A percentile compares a stretch with the other conserved stretches of the same genome.
Conservation (phyloP, 202 grass and related monocot genomes). For the Eragrostis tef region DNA sequence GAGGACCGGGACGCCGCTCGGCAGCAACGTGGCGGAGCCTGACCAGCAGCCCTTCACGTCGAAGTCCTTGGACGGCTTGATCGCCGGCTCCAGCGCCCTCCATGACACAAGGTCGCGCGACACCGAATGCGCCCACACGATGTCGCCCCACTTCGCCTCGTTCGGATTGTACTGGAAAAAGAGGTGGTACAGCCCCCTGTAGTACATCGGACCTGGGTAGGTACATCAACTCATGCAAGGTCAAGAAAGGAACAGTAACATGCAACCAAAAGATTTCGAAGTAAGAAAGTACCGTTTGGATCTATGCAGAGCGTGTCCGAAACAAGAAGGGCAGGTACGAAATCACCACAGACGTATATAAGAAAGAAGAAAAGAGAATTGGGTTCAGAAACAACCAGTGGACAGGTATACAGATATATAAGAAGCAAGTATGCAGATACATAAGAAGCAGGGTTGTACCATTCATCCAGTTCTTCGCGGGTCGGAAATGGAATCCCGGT, state of each 20-base stretch:
- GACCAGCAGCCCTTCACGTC: conserved; percentile 75
- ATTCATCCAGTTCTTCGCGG: conserved; percentile 60
- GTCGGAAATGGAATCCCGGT: conserved; percentile 70
- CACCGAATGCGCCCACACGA: conserved; percentile 68
- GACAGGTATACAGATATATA: too few relatives aligned
- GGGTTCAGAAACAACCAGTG: too few relatives aligned
- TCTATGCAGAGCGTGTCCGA: too few relatives aligned
- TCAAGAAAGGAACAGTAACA: too few relatives aligned
- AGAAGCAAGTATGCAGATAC: too few relatives aligned
- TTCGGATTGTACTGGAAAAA: conserved; percentile 78
- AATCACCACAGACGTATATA: too few relatives aligned
- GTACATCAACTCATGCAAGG: too few relatives aligned
- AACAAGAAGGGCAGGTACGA: too few relatives aligned
- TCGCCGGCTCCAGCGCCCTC: conserved; percentile 50
- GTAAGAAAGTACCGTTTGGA: conserved; percentile 40
- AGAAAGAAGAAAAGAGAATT: too few relatives aligned
- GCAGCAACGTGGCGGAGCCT: conserved; percentile 63
- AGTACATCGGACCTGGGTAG: conserved; percentile 51
- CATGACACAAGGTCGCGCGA: conserved; percentile 64
- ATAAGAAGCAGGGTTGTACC: conserved; percentile 21
- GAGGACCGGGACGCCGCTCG: conserved; percentile 46
- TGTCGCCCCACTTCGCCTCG: conserved; percentile 65
- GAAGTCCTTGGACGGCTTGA: conserved; percentile 53
- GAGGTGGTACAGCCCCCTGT: conserved; percentile 62
- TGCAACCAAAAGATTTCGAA: too few relatives aligned